Evolutionary conservation across 2,329 filamentous ascomycete genomes (phyloP).

Genomic region (Penicillium sp.): DNA sequence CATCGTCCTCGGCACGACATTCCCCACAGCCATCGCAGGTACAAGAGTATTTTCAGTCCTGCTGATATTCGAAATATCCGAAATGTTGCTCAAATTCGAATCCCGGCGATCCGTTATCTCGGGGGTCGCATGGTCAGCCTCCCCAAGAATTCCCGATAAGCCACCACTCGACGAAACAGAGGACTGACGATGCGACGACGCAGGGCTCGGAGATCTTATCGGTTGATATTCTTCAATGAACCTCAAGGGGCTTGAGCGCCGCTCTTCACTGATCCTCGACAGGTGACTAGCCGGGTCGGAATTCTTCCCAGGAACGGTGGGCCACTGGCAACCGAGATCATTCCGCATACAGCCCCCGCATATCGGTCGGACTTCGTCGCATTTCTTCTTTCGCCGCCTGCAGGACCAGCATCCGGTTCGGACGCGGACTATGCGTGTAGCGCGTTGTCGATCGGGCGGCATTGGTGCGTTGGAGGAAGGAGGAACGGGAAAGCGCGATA

Average conservation of each 20-base stretch:
- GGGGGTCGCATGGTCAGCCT: background rate
- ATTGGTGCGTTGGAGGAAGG: conserved; percentile 10
- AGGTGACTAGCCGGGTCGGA: conserved; percentile 5
- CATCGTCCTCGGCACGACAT: conserved; percentile 25
- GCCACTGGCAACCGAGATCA: conserved; percentile 31
- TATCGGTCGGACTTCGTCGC: conserved; percentile 36
- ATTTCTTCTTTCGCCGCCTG: conserved; percentile 36
- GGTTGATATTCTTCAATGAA: conserved; percentile 10
- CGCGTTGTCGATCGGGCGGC: conserved; percentile 27
- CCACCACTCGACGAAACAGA: conserved; percentile 16
- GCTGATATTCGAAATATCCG: background rate
- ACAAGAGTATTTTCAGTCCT: background rate
- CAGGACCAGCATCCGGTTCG: conserved; percentile 36
- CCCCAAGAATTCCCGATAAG: conserved; percentile 8
- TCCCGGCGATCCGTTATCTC: background rate
- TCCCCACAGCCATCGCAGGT: conserved; percentile 12
- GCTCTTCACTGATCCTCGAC: background rate
- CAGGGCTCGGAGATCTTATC: conserved; percentile 6
- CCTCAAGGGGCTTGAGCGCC: conserved; percentile 5
- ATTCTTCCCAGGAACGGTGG: conserved; percentile 17
- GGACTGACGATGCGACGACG: conserved; percentile 17
- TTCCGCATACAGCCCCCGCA: conserved; percentile 33
- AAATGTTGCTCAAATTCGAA: background rate
- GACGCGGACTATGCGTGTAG: conserved; percentile 32
- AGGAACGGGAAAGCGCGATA: background rate